Evolutionary conservation across 805 yeast species (phyloP), one percentile per base, ranked within the genome.

Genomic region (Metschnikowia shivogae): DNA sequence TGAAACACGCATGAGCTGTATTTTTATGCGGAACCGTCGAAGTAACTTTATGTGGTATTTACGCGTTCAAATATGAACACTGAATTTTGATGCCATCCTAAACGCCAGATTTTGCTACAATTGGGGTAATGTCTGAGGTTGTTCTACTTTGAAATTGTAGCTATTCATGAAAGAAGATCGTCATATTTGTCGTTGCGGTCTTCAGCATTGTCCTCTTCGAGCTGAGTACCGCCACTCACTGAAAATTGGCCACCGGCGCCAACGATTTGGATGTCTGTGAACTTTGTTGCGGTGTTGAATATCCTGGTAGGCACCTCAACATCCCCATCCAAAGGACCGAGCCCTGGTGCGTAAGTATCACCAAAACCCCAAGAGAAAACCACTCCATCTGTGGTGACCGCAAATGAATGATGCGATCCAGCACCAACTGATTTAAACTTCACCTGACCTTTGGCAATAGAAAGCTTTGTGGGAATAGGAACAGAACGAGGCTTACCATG

Each of bases 161-260:
- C 14, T 3, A 8, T n/a, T 33, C 19, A 39, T 26, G 26, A 17
- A 6, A 76, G 82, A 48, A 75, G 66, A 19, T 76, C 78, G 47
- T 77, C 82, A 49, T 76, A 72, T 54, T 70, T 70, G 30, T 77
- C 81, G 24, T 66, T 56, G 59, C 82, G 68, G 33, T 73, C 73
- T 53, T 76, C 80, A 27, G 72, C 70, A 20, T 54, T 54, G 30
- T 68, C 74, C 39, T 72, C 80, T 48, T 78, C 82, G 46, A 78
- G 81, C 56, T 78, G 80, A 30, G 76, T 65, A 44, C 98, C 97
- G 34, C 89, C 97, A 61, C 92, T 78, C 7, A 89, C 84, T 43
- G 95, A 85, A 60, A 88, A 93, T 68, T 93, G 99, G 19, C 98
- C 99, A 49, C 99, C 99, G 38, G 93, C 93, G n/a, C 95, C 90